These are phyloP conservation scores for Blastocystis sp. DNA, from an alignment of 352 stramenopile genomes.

Conservation along the genomic window DNA sequence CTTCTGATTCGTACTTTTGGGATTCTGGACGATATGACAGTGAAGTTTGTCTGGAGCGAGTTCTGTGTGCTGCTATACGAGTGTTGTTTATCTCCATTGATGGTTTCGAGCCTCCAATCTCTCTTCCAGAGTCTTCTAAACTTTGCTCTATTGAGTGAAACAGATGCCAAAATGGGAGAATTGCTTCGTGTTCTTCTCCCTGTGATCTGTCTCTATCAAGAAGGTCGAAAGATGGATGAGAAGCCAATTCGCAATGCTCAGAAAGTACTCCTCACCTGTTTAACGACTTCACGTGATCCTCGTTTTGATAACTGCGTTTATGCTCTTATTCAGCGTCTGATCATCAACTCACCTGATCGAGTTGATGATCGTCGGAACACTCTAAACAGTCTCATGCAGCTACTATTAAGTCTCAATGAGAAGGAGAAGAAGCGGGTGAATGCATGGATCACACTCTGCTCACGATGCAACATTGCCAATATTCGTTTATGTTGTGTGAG, in stretches of 20 bases:
- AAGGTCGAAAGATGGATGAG: conserved; percentile 49
- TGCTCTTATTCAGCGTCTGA: conserved; percentile 48
- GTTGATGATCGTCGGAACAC: conserved; percentile 38
- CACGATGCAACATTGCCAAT: conserved; percentile 39
- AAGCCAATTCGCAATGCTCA: not conserved
- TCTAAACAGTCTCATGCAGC: conserved; percentile 3
- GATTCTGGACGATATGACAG: conserved; percentile 48
- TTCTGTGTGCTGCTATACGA: conserved; percentile 26
- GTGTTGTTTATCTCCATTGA: conserved; percentile 12
- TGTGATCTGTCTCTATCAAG: conserved; percentile 33
- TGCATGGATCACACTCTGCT: not conserved
- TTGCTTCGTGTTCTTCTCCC: conserved; percentile 35
- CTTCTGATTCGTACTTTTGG: not conserved
- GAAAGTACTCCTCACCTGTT: not conserved
- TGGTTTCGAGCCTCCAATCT: not conserved
- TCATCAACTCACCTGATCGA: conserved; percentile 56
- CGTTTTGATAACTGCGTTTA: not conserved
- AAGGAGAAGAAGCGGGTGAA: conserved; percentile 37
- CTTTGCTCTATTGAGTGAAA: conserved; percentile 13
- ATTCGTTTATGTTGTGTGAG: conserved; percentile 50
- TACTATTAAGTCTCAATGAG: not conserved
- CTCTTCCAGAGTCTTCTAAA: not conserved
- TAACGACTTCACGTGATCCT: not conserved
- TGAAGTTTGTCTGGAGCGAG: conserved; percentile 41
- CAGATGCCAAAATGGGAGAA: conserved; percentile 31